These are phyloP conservation scores for Panicum virgatum DNA, from an alignment of 202 grass and related monocot species.

Conservation along the genomic window DNA sequence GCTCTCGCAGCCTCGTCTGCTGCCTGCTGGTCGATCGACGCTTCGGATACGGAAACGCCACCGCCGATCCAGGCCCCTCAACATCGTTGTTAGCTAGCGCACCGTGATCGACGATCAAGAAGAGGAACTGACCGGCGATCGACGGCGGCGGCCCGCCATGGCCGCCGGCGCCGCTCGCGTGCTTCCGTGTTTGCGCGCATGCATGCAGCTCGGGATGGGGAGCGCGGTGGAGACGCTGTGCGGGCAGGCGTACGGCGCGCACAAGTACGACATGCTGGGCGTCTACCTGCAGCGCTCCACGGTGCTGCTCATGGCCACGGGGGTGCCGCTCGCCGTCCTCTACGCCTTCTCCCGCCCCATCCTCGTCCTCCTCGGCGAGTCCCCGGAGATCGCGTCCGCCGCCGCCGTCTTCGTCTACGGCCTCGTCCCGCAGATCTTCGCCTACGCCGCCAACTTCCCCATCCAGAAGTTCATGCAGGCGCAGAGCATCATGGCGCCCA, in stretches of 20 bases:
- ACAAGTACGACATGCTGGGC: slow-evolving; percentile 76
- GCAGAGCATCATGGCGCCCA: slow-evolving; percentile 77
- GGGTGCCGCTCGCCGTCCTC: slow-evolving; percentile 47
- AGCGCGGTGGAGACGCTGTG: slow-evolving; percentile 90
- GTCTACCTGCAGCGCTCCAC: slow-evolving; percentile 67
- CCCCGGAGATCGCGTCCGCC: slow-evolving; percentile 45
- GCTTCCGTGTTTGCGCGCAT: no score
- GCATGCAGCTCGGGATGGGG: slow-evolving; percentile 73
- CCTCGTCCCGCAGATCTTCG: slow-evolving; percentile 70
- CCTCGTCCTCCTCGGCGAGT: slow-evolving; percentile 58
- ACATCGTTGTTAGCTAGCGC: no score
- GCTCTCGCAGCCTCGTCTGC: no score
- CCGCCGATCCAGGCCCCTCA: no score
- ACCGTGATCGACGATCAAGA: no score
- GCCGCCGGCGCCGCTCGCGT: no score
- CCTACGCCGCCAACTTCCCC: slow-evolving; percentile 68
- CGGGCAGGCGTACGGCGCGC: slow-evolving; percentile 80
- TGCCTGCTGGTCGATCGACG: no score
- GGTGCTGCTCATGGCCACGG: slow-evolving; percentile 58
- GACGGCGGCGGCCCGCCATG: no score
- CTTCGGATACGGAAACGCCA: no score
- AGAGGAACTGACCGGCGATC: no score
- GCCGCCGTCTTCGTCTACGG: slow-evolving; percentile 58
- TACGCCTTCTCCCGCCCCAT: slow-evolving; percentile 66
- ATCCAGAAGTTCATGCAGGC: slow-evolving; percentile 83